Conservation (phyloP, 2,329 filamentous ascomycete genomes). For the Periconia macrospinosa region DNA sequence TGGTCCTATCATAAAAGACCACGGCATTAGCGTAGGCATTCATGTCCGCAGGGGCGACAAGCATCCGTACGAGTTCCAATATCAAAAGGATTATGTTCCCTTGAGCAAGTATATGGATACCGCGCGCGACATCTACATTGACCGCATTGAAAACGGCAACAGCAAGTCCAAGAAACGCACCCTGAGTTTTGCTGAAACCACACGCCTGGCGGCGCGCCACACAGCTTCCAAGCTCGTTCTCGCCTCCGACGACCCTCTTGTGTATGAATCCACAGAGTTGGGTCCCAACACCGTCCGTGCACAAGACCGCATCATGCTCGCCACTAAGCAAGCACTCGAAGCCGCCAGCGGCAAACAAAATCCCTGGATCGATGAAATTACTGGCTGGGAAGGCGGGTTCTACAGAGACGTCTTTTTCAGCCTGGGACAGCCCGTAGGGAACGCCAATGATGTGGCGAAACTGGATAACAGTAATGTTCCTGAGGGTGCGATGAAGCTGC, state of each 20-base stretch:
- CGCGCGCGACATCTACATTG: slow-evolving; percentile 58
- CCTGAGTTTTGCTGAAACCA: slow-evolving; percentile 23
- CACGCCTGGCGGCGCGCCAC: slow-evolving; percentile 24
- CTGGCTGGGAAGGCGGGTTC: slow-evolving; percentile 89
- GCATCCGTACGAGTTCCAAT: slow-evolving; percentile 76
- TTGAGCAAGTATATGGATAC: slow-evolving; percentile 66
- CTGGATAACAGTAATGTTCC: slow-evolving; percentile 29
- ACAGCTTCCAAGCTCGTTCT: slow-evolving; percentile 57
- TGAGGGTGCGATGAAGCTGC: slow-evolving; percentile 62
- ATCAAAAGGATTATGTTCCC: slow-evolving; percentile 76
- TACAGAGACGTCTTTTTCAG: slow-evolving; percentile 81
- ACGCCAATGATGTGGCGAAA: slow-evolving; percentile 28
- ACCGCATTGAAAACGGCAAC: slow-evolving; percentile 40
- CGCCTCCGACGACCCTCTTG: slow-evolving; percentile 79
- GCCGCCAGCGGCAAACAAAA: slow-evolving; percentile 41
- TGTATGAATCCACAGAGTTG: slow-evolving; percentile 70
- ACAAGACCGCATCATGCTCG: slow-evolving; percentile 76
- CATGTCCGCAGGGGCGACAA: slow-evolving; percentile 81
- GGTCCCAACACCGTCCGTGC: slow-evolving; percentile 57
- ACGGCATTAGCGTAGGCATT: slow-evolving; percentile 66
- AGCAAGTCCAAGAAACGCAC: slow-evolving; percentile 20
- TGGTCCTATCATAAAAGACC: slow-evolving; percentile 47
- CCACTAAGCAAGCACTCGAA: slow-evolving; percentile 61
- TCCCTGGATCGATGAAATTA: slow-evolving; percentile 70
- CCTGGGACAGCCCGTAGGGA: slow-evolving; percentile 55